These are phyloP conservation scores for Pisolithus tinctorius DNA, from an alignment of 768 basidiomycete genomes.

Conservation along the genomic window DNA sequence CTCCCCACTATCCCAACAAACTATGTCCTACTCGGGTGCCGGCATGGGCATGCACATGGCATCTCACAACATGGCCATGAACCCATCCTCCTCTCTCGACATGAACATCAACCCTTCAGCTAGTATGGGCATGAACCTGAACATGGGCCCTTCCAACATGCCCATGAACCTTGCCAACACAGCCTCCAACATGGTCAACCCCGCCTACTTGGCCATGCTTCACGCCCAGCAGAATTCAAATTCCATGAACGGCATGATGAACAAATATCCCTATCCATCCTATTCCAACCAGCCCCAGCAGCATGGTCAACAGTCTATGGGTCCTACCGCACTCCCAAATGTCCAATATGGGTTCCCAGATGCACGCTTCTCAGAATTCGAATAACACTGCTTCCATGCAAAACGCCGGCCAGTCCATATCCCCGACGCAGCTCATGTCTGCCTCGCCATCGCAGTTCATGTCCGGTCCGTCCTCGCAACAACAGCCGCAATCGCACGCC, in stretches of 20 bases:
- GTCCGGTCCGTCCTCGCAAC: constrained; percentile 7
- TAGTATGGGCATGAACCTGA: not conserved
- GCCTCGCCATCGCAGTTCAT: constrained; percentile 21
- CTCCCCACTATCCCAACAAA: constrained; percentile 5
- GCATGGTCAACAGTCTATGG: constrained; percentile 9
- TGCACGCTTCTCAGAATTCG: constrained; percentile 1
- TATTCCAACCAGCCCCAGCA: constrained; percentile 12
- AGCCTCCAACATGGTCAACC: constrained; percentile 8
- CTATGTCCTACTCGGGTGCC: constrained; percentile 15
- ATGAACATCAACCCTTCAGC: constrained; percentile 1
- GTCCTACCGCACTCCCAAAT: constrained; percentile 13
- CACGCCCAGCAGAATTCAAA: constrained; percentile 5
- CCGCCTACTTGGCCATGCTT: constrained; percentile 27
- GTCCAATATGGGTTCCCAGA: constrained; percentile 7
- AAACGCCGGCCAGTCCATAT: constrained; percentile 15
- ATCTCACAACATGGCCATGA: constrained; percentile 7
- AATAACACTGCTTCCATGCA: constrained; percentile 4
- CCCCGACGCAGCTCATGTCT: constrained; percentile 14
- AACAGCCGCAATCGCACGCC: constrained; percentile 6
- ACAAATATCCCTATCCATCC: constrained; percentile 9
- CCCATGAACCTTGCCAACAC: constrained; percentile 5
- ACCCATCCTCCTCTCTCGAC: not conserved
- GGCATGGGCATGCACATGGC: constrained; percentile 7
- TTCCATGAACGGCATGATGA: constrained; percentile 7
- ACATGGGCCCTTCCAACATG: constrained; percentile 7